A percentile compares a stretch with the other conserved stretches of the same genome.
Conservation (phyloP, 768 basidiomycete genomes). For the Amanita inopinata region DNA sequence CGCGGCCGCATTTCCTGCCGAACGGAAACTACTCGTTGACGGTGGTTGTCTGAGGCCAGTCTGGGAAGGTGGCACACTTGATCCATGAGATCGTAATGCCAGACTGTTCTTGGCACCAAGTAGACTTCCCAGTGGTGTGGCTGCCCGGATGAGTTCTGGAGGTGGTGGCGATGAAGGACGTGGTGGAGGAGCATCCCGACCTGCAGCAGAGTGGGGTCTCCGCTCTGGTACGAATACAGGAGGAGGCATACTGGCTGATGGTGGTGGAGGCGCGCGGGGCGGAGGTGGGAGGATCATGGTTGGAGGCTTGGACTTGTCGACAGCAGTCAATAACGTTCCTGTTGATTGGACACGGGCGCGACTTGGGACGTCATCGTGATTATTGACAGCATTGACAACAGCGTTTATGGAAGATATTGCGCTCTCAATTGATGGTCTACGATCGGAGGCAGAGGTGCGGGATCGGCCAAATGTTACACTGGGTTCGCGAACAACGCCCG, state of each 20-base stretch:
- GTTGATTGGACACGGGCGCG: conserved; percentile 60
- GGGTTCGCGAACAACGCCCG: conserved; percentile 41
- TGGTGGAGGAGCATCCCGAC: conserved; percentile 62
- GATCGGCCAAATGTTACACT: conserved; percentile 39
- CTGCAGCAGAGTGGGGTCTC: conserved; percentile 35
- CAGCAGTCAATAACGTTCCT: conserved; percentile 33
- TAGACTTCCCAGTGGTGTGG: conserved; percentile 51
- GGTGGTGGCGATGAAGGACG: conserved; percentile 92
- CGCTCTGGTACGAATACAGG: conserved; percentile 70
- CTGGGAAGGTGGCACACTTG: conserved; percentile 66
- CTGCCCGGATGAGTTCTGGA: conserved; percentile 84
- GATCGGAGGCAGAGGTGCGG: conserved; percentile 46
- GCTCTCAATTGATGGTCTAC: conserved; percentile 67
- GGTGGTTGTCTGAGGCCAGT: conserved; percentile 59
- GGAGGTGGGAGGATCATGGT: conserved; percentile 81
- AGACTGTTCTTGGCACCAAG: conserved; percentile 56
- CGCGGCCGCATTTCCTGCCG: conserved; percentile 51
- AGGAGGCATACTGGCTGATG: conserved; percentile 61
- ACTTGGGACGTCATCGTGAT: conserved; percentile 26
- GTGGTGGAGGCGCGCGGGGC: conserved; percentile 64
- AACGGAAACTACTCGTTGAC: conserved; percentile 78
- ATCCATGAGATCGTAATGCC: conserved; percentile 52
- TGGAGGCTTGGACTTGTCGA: conserved; percentile 77
- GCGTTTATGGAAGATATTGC: conserved; percentile 43
- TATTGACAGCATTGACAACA: conserved; percentile 3